These are phyloP conservation scores for Aspergillus terreus DNA, from an alignment of 2,329 filamentous ascomycete genomes.

Conservation along the genomic window DNA sequence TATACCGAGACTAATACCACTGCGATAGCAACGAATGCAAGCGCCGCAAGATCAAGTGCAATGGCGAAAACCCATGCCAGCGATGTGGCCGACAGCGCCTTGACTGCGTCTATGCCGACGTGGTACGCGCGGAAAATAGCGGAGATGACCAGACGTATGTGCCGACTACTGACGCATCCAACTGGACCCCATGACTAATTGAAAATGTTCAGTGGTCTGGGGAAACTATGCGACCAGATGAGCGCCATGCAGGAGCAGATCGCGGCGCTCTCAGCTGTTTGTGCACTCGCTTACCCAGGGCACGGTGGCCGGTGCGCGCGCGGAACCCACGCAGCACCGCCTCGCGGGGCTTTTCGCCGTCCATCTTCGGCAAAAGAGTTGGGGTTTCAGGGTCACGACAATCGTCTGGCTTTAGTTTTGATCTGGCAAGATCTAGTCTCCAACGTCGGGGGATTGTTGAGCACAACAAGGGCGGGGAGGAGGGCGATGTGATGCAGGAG, in stretches of 20 bases:
- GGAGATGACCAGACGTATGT: slow-evolving; percentile 13
- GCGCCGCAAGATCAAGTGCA: slow-evolving; percentile 64
- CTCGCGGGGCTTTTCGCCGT: slow-evolving; percentile 15
- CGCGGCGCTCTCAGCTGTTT: slow-evolving; percentile 65
- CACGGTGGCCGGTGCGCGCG: slow-evolving; percentile 9
- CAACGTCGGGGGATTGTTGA: slow-evolving; percentile 81
- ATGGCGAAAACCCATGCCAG: slow-evolving; percentile 59
- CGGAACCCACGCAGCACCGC: slow-evolving; percentile 2
- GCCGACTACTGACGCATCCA: not conserved
- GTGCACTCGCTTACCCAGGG: slow-evolving; percentile 61
- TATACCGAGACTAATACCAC: not conserved
- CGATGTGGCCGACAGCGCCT: slow-evolving; percentile 49
- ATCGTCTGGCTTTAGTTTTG: slow-evolving; percentile 78
- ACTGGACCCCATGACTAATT: too few species aligned
- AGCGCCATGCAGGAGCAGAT: slow-evolving; percentile 62
- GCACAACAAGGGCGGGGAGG: slow-evolving; percentile 42
- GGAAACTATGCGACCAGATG: slow-evolving; percentile 29
- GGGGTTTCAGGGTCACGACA: slow-evolving; percentile 78
- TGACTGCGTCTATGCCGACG: slow-evolving; percentile 37
- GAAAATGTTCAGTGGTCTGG: slow-evolving; percentile 9
- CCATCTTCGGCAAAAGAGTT: slow-evolving; percentile 45
- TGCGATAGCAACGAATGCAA: slow-evolving; percentile 57
- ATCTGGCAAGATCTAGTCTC: slow-evolving; percentile 78
- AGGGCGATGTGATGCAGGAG: slow-evolving; percentile 51
- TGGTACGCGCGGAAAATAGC: slow-evolving; percentile 71